phyloP scores from a whole-genome alignment of 2,329 filamentous ascomycete species.

The Penicillium frequentans region DNA sequence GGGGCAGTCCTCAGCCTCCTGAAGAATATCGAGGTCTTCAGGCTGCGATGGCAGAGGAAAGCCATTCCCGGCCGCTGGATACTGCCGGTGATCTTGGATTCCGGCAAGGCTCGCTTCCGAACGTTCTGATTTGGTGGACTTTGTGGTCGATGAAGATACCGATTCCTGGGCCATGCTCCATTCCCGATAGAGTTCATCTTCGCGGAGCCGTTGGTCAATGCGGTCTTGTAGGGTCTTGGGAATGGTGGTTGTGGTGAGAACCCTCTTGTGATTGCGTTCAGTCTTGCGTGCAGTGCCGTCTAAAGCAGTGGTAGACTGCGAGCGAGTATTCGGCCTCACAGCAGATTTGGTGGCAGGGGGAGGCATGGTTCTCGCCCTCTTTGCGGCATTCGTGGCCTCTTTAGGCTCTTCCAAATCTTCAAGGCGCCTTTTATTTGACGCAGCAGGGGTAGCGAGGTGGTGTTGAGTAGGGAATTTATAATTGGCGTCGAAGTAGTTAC shows the following conservation, averaged over 20 bases:
- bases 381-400: background rate
- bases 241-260: background rate
- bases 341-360: background rate
- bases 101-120: background rate
- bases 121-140: background rate
- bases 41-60: constrained; percentile 58
- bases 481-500: background rate
- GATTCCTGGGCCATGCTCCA: no score
- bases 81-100: constrained; percentile 55
- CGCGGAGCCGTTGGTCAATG: no score
- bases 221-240: background rate
- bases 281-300: background rate
- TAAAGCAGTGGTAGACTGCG: background rate
- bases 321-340: background rate
- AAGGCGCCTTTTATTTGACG: background rate
- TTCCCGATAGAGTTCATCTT: no score
- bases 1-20: constrained; percentile 57
- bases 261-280: background rate
- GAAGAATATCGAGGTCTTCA: constrained; percentile 62
- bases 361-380: background rate
- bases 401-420: background rate
- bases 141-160: background rate
- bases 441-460: constrained; percentile 7
- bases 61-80: constrained; percentile 63
- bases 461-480: constrained; percentile 21